Base-by-base conservation (phyloP, 129 eudicot genomes). In the Arctium minus region DNA sequence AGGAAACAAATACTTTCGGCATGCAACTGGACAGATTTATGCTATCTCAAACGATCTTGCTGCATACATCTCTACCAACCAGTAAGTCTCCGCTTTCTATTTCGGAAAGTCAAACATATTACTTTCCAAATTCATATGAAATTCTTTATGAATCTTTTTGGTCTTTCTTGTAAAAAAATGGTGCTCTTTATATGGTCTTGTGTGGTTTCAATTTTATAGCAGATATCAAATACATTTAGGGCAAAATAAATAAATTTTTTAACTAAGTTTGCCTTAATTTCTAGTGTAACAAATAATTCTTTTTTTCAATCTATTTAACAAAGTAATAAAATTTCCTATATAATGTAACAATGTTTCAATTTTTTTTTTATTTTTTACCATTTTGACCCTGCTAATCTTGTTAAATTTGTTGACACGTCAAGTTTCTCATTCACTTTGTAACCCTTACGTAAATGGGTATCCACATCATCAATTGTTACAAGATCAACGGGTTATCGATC, bases 1-100 rank as follows among this genome's bases (percentile, higher is more conserved):
- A 50, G 97, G 97, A 70, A 92, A 89, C 85, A 92, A 92, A 72
- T 92, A 92, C 79, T 92, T 92, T 80, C 82, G 97, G 53, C 97
- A 92, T 86, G 97, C 97, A 82, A 92, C 94, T n/a, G 97, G 97
- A 29, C 97, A 92, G 88, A 92, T 92, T 71, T 92, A 92, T 87
- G 97, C 97, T 56, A 88, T 92, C 77, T 92, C 97, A 18, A 92
- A 87, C 86, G 97, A 92, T 82, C 86, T 92, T 71, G 97, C 97
- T 39, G 92, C 97, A 38, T 92, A 90, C 72, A 92, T 92, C 76
- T 92, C 97, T 13, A 90, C 87, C 73, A 92, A 92, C 74, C 97
- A 86, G 97, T 92, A 83, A 88, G 92, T 5, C 37, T 37, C 76
- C 27, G 40, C 33, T 30, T 67, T 30, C 32, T 75, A 29, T 46